Conservation (phyloP, 306 rosid species). For the Hippophae rhamnoides region DNA sequence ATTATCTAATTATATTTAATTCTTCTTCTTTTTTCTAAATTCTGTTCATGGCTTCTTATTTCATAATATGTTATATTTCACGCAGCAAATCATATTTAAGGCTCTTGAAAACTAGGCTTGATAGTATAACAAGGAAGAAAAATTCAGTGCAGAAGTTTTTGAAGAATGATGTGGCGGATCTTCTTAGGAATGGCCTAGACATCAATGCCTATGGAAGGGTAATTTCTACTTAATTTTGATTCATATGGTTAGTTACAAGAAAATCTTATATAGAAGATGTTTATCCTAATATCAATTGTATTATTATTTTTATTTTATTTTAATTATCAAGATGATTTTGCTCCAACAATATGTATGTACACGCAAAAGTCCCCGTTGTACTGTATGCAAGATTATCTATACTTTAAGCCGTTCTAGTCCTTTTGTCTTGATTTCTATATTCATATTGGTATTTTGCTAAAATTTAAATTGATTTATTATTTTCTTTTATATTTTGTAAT, state of each 20-base stretch:
- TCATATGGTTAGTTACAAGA: not conserved
- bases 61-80: slow-evolving; percentile 4
- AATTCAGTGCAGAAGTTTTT: slow-evolving; percentile 34
- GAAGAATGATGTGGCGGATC: slow-evolving; percentile 62
- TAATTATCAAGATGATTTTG: too few species aligned
- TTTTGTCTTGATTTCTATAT: too few species aligned
- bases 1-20: not conserved
- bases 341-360: too few species aligned
- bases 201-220: slow-evolving; percentile 66
- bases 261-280: too few species aligned
- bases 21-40: not conserved
- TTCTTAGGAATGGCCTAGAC: slow-evolving; percentile 45
- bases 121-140: slow-evolving; percentile 36
- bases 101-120: slow-evolving; percentile 35
- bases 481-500: too few species aligned
- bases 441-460: too few species aligned
- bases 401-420: too few species aligned
- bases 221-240: not conserved
- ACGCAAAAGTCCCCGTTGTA: too few species aligned
- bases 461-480: too few species aligned
- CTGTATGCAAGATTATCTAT: too few species aligned
- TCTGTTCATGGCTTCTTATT: slow-evolving; percentile 1
- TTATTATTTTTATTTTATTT: too few species aligned
- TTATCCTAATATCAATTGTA: too few species aligned
- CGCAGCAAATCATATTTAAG: slow-evolving; percentile 48